A percentile compares a stretch with the other conserved stretches of the same genome.
These are phyloP conservation scores for Chenopodium suecicum DNA, from an alignment of 148 eudicot genomes.

Conservation along the genomic window DNA sequence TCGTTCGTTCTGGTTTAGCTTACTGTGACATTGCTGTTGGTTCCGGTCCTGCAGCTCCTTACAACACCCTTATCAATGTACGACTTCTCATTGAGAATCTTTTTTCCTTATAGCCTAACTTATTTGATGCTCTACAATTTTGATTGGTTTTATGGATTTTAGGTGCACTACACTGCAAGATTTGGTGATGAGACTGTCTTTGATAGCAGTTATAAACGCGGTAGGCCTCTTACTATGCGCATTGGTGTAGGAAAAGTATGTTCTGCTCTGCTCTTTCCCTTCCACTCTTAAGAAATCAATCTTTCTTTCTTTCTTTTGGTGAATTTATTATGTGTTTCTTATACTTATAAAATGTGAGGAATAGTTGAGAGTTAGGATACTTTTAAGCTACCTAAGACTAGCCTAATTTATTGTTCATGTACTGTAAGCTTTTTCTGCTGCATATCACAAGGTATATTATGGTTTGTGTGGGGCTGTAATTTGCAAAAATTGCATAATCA, in stretches of 20 bases:
- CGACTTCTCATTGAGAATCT: background rate
- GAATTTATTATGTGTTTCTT: background rate
- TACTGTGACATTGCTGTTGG: slow-evolving; percentile 72
- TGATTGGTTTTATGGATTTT: slow-evolving; percentile 4
- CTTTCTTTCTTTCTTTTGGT: background rate
- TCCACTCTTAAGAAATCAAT: background rate
- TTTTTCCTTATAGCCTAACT: background rate
- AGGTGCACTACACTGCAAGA: slow-evolving; percentile 90
- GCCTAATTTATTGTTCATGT: no score
- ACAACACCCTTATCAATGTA: slow-evolving; percentile 65
- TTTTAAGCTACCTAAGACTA: no score
- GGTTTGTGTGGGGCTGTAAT: background rate
- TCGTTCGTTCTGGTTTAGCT: slow-evolving; percentile 70
- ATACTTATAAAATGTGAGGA: no score
- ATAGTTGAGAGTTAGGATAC: no score
- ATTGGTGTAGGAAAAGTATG: slow-evolving; percentile 80
- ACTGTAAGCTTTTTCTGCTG: no score
- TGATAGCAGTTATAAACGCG: slow-evolving; percentile 91
- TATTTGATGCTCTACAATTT: background rate
- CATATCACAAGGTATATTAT: no score
- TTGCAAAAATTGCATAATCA: background rate
- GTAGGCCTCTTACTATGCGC: slow-evolving; percentile 91
- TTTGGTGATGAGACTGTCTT: slow-evolving; percentile 82
- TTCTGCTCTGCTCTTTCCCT: background rate
- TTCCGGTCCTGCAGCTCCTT: slow-evolving; percentile 62